These are phyloP conservation scores for Fraxinus quadrangulata DNA, from an alignment of 257 asterid species.

Conservation along the genomic window DNA sequence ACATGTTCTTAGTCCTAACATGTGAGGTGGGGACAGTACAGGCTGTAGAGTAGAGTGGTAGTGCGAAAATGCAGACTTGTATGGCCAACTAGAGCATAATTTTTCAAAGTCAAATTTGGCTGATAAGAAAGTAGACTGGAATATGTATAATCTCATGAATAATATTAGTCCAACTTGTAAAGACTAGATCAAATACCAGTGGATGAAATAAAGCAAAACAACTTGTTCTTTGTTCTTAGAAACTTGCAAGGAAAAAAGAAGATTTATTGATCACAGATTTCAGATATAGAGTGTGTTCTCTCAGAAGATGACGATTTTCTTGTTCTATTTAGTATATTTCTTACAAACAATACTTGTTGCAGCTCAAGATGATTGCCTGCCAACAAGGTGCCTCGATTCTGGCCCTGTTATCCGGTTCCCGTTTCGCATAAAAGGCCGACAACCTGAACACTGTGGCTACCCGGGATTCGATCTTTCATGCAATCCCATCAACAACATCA, in stretches of 20 bases:
- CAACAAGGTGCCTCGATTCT: constrained; percentile 47
- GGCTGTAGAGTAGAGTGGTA: neutral
- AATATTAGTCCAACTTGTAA: neutral
- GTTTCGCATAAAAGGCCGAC: constrained; percentile 51
- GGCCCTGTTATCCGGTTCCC: constrained; percentile 72
- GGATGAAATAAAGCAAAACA: neutral
- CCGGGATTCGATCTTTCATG: constrained; percentile 61
- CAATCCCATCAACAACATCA: constrained; percentile 39
- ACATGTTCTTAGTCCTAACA: neutral
- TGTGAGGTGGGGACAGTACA: neutral
- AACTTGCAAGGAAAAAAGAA: neutral
- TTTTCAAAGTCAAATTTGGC: neutral
- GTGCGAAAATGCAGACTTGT: neutral
- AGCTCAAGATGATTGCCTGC: constrained; percentile 60
- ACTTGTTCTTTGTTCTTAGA: neutral
- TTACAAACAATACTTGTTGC: constrained; percentile 28
- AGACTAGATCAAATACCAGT: neutral
- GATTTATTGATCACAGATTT: neutral
- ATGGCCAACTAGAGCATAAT: neutral
- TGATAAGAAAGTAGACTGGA: neutral
- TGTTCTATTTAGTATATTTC: constrained; percentile 21
- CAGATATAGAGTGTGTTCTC: neutral
- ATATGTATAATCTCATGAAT: neutral
- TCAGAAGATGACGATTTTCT: constrained; percentile 22
- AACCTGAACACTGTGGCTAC: constrained; percentile 53